These are phyloP conservation scores for Volutella citrinella DNA, from an alignment of 2,329 filamentous ascomycete genomes.

Conservation along the genomic window DNA sequence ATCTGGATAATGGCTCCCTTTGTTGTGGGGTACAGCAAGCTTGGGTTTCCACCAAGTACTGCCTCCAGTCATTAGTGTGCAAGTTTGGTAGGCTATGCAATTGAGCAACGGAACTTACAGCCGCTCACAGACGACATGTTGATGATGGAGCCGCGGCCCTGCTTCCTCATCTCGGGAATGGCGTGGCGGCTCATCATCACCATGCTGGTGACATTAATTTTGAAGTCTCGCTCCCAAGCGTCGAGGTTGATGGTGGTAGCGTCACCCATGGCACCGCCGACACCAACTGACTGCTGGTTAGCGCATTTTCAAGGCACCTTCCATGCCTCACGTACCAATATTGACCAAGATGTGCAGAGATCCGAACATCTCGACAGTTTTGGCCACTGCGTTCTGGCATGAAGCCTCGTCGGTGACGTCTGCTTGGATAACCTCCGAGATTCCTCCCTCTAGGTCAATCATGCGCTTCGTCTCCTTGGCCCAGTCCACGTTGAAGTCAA, in stretches of 20 bases:
- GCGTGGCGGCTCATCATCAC: constrained; percentile 1
- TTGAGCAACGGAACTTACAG: constrained; percentile 27
- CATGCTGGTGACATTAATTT: constrained; percentile 1
- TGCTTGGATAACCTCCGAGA: constrained; percentile 40
- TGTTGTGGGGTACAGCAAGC: constrained; percentile 41
- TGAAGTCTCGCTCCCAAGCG: constrained; percentile 1
- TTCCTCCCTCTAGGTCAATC: constrained; percentile 40
- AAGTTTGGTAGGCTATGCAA: neutral
- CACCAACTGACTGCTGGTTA: neutral
- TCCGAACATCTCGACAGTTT: constrained; percentile 46
- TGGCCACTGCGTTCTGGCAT: constrained; percentile 41
- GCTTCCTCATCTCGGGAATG: constrained; percentile 1
- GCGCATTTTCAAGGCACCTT: neutral
- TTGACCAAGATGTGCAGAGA: constrained; percentile 61
- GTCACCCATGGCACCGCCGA: neutral
- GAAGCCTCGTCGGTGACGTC: constrained; percentile 52
- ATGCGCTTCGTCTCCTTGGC: constrained; percentile 52
- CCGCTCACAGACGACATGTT: constrained; percentile 1
- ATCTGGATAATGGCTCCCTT: constrained; percentile 47
- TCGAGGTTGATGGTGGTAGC: neutral
- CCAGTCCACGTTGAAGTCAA: constrained; percentile 47
- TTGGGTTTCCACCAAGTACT: constrained; percentile 35
- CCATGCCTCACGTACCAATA: constrained; percentile 20
- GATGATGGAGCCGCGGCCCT: neutral
- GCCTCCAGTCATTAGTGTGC: neutral